Base-by-base conservation (phyloP, 805 yeast species). In the Jamesozyma rosinii region DNA sequence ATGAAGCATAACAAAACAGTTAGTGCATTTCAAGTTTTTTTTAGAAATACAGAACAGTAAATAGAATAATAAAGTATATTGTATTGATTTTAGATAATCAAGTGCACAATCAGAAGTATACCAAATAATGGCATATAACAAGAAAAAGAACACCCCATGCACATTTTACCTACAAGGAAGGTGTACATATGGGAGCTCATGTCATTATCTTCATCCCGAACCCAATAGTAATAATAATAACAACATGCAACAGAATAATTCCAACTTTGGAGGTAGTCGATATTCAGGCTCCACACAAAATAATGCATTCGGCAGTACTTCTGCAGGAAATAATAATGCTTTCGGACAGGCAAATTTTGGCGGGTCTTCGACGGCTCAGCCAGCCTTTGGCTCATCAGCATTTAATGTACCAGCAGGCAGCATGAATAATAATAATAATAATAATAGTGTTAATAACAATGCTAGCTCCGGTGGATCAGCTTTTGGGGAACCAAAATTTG, bases 161-260 rank as follows among this genome's bases (percentile, higher is more conserved):
- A 70, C 63, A 44, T 74, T 55, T 47, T 73, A 54, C 44, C 70
- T 65, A 42, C 68, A 67, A 44, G 72, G 71, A 37, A 48, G 48
- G 41, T 74, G 79, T 48, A 58, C 59, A 18, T 66, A 64, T 22
- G 78, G 79, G 0, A 57, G 54, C 34, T 57, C 57, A 21, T 74
- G 79, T 49, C 61, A 58, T 13, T 72, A 63, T 48, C 66, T 71
- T 1, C 79, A 75, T 50, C 66, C 63, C 14, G 53, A 54, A 30
- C 48, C 56, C 6, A 52, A 48, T 33, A 46, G 41, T 13, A 44
- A 40, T 17, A 43, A 30, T 35, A 46, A 33, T 30, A 49, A 42
- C 31, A 47, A 34, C 37, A 49, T 37, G 21, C 44, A 40, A 11
- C 38, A 37, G 15, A 31, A 42, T 19, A 35, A 31, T 13, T 20